Conservation (phyloP, 768 basidiomycete genomes). For the Saitozyma podzolica region DNA sequence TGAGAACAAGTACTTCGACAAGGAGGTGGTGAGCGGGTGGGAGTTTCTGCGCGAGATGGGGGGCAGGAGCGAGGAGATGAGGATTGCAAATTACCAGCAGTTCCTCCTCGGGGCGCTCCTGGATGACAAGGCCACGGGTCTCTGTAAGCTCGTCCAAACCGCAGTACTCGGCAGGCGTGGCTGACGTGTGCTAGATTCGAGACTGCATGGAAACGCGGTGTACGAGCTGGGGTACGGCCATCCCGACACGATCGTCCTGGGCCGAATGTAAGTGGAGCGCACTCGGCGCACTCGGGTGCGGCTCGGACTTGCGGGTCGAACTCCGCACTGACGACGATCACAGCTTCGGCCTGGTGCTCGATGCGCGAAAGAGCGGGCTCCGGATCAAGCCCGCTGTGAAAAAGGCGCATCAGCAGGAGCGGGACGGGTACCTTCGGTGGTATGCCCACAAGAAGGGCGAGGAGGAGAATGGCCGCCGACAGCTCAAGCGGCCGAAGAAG, state of each 20-base stretch:
- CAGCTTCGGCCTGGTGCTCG: conserved; percentile 38
- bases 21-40: conserved; percentile 25
- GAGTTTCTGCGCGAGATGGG: conserved; percentile 24
- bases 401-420: conserved; percentile 14
- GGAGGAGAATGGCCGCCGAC: conserved; percentile 6
- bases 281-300: no score
- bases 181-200: conserved; percentile 37
- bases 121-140: conserved; percentile 12
- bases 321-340: background rate
- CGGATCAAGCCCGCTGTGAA: conserved; percentile 18
- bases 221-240: conserved; percentile 34
- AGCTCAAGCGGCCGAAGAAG: conserved; percentile 4
- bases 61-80: conserved; percentile 13
- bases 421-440: conserved; percentile 29
- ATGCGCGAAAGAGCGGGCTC: conserved; percentile 44
- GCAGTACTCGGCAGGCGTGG: background rate
- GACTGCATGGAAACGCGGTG: conserved; percentile 37
- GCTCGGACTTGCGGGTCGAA: no score
- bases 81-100: conserved; percentile 22
- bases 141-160: no score
- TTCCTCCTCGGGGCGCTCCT: conserved; percentile 30
- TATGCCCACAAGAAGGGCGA: conserved; percentile 23
- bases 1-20: conserved; percentile 33
- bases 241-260: conserved; percentile 29
- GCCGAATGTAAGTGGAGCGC: conserved; percentile 27